phyloP scores from a whole-genome alignment of 768 basidiomycete genomes.

The Agrocybe pediades region DNA sequence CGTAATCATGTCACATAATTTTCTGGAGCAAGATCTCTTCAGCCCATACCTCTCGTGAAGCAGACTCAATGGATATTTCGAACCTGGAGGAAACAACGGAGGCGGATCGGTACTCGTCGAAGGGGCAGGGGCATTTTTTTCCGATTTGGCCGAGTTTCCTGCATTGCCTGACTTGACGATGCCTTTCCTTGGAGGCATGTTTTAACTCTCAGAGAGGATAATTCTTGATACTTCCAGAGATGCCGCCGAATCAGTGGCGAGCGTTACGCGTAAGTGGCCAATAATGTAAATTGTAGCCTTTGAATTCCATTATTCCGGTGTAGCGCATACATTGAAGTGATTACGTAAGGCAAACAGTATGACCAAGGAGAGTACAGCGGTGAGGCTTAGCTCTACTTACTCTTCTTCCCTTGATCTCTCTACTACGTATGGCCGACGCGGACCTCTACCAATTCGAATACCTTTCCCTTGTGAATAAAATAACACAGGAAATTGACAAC shows the following conservation, averaged over 20 bases:
- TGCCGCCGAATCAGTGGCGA: no score
- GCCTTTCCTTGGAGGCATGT: constrained; percentile 70
- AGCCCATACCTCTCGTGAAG: constrained; percentile 70
- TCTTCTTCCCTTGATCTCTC: not conserved
- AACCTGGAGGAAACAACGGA: constrained; percentile 80
- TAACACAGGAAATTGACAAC: constrained; percentile 92
- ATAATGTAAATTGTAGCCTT: no score
- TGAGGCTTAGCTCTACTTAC: no score
- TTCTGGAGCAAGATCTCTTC: not conserved
- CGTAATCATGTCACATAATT: not conserved
- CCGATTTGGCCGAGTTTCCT: constrained; percentile 76
- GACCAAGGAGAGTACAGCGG: no score
- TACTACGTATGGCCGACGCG: constrained; percentile 53
- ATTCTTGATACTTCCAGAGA: no score
- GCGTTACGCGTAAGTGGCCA: no score
- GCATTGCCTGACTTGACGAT: constrained; percentile 89
- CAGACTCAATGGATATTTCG: constrained; percentile 79
- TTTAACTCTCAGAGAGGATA: no score
- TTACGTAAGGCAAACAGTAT: no score
- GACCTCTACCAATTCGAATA: constrained; percentile 94
- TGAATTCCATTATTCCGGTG: no score
- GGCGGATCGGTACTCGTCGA: constrained; percentile 39
- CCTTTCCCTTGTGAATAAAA: constrained; percentile 87
- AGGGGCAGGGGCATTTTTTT: constrained; percentile 25
- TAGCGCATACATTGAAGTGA: no score